Conservation (phyloP, 257 asterid genomes). For the Rauvolfia tetraphylla region DNA sequence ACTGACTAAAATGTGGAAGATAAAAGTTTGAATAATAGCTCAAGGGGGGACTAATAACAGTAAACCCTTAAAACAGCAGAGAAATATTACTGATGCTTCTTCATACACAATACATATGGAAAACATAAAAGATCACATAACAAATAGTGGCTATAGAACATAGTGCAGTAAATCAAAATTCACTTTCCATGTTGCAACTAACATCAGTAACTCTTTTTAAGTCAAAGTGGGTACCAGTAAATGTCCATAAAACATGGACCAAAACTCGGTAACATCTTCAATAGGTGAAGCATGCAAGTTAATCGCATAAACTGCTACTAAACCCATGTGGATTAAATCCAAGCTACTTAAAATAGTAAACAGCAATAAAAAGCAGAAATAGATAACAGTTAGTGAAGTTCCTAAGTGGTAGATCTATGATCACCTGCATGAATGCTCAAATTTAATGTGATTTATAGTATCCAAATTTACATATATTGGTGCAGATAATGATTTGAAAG, state of each 20-base stretch:
- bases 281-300: neutral
- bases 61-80: neutral
- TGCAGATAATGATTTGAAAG: neutral
- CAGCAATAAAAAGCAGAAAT: neutral
- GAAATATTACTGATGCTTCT: neutral
- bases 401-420: neutral
- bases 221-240: neutral
- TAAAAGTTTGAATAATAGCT: neutral
- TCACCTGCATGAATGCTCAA: neutral
- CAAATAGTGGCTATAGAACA: neutral
- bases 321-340: neutral
- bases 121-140: neutral
- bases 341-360: neutral
- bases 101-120: too few relatives aligned
- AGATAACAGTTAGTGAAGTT: neutral
- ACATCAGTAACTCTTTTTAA: neutral
- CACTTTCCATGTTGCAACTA: neutral
- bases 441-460: neutral
- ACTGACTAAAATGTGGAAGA: neutral
- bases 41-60: neutral
- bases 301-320: neutral
- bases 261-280: neutral
- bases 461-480: neutral
- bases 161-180: neutral
- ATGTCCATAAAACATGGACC: neutral